Evolutionary conservation across 2,329 filamentous ascomycete species (phyloP).

Genomic region (Anisogramma anomala): DNA sequence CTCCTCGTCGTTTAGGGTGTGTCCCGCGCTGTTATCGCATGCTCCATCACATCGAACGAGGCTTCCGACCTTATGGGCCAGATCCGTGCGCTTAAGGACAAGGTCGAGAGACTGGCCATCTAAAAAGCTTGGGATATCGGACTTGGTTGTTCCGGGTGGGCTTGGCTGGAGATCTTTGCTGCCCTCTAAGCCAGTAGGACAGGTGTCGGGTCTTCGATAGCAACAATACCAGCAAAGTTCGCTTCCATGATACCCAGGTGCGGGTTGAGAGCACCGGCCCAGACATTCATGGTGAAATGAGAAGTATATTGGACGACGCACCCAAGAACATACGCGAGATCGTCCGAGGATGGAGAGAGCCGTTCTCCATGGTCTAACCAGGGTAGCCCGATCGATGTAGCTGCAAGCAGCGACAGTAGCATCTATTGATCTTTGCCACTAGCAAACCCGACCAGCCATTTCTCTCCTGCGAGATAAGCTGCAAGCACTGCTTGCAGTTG

Average conservation of each 20-base stretch:
- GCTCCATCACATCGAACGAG: slow-evolving; percentile 85
- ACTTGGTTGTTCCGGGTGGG: not conserved
- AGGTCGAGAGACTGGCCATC: slow-evolving; percentile 92
- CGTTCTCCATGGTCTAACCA: too few species aligned
- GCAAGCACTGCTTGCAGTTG: too few species aligned
- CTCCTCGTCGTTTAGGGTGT: slow-evolving; percentile 47
- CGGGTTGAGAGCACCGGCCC: not conserved
- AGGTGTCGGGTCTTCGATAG: not conserved
- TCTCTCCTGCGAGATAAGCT: too few species aligned
- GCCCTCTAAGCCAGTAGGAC: not conserved
- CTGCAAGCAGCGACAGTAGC: too few species aligned
- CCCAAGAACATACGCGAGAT: not conserved
- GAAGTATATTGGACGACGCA: not conserved
- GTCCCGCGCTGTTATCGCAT: slow-evolving; percentile 73
- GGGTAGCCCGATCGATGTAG: too few species aligned
- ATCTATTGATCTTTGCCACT: too few species aligned
- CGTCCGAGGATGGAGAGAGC: too few species aligned
- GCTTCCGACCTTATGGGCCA: slow-evolving; percentile 75
- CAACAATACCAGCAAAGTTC: not conserved
- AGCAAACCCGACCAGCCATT: too few species aligned
- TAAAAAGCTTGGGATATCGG: slow-evolving; percentile 34
- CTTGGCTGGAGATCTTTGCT: not conserved
- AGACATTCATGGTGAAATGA: too few species aligned
- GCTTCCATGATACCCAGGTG: not conserved
- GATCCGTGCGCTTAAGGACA: slow-evolving; percentile 82